Conservation (phyloP, 495 filamentous ascomycete species). For the Recurvomyces mirabilis region DNA sequence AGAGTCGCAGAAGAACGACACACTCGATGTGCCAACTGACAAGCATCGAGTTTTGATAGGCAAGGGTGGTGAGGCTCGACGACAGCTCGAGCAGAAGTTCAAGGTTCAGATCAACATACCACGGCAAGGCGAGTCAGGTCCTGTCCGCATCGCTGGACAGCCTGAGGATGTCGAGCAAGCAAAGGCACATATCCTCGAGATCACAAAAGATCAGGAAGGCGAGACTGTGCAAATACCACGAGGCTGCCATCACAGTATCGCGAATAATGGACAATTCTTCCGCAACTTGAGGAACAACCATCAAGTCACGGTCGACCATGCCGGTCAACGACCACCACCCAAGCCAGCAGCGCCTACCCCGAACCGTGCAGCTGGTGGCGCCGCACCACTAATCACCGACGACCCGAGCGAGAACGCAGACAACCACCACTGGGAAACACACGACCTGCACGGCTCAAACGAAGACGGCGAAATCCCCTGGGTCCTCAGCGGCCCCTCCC, state of each 20-base stretch:
- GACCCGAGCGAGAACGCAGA: slow-evolving; percentile 49
- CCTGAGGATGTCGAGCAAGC: slow-evolving; percentile 69
- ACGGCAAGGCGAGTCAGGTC: slow-evolving; percentile 56
- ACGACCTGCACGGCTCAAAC: slow-evolving; percentile 41
- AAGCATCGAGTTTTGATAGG: slow-evolving; percentile 90
- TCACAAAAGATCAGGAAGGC: slow-evolving; percentile 78
- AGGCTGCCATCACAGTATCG: slow-evolving; percentile 66
- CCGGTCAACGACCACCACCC: slow-evolving; percentile 59
- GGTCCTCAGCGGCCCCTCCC: slow-evolving; percentile 67
- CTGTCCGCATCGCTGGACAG: slow-evolving; percentile 72
- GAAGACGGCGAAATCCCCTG: slow-evolving; percentile 71
- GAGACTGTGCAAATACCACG: slow-evolving; percentile 75
- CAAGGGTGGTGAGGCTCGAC: slow-evolving; percentile 74
- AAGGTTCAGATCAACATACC: slow-evolving; percentile 83
- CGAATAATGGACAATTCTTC: slow-evolving; percentile 89
- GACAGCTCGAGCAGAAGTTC: slow-evolving; percentile 80
- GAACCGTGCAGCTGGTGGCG: slow-evolving; percentile 39
- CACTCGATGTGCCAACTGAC: slow-evolving; percentile 68
- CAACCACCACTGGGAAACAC: slow-evolving; percentile 67
- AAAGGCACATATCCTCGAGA: slow-evolving; percentile 64
- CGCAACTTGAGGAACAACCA: slow-evolving; percentile 70
- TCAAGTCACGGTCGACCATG: slow-evolving; percentile 82
- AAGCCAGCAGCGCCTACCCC: slow-evolving; percentile 43
- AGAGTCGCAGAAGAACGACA: slow-evolving; percentile 61
- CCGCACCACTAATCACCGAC: slow-evolving; percentile 83